phyloP scores from a whole-genome alignment of 2,329 filamentous ascomycete species.

The Trichoderma sp. region DNA sequence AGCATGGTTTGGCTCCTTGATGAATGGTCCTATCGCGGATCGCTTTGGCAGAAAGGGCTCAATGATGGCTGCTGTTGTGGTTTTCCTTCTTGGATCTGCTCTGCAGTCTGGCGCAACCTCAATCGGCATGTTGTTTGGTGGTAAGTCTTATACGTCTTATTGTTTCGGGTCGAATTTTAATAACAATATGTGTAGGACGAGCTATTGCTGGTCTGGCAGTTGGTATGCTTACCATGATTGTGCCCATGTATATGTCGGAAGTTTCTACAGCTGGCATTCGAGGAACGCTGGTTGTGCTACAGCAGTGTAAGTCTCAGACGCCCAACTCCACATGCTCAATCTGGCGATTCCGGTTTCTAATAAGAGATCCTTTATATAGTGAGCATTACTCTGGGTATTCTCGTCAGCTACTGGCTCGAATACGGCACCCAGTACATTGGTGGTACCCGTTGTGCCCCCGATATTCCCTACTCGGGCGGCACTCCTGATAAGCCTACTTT shows the following conservation, averaged over 20 bases:
- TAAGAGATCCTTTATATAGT: conserved; percentile 16
- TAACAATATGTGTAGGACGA: conserved; percentile 32
- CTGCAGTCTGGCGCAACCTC: conserved; percentile 44
- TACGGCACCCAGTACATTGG: conserved; percentile 43
- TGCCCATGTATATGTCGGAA: conserved; percentile 48
- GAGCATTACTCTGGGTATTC: conserved; percentile 43
- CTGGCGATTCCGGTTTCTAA: neutral
- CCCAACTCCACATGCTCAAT: neutral
- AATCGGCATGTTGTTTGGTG: conserved; percentile 41
- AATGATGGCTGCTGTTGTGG: conserved; percentile 36
- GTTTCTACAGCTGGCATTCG: conserved; percentile 49
- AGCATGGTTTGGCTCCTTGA: conserved; percentile 49
- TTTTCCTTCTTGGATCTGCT: conserved; percentile 43
- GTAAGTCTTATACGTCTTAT: conserved; percentile 21
- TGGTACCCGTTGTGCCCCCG: conserved; percentile 46
- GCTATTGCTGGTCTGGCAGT: conserved; percentile 45
- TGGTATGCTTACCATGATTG: conserved; percentile 40
- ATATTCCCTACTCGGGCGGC: conserved; percentile 46
- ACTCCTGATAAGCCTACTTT: conserved; percentile 39
- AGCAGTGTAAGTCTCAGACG: conserved; percentile 32
- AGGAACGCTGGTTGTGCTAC: conserved; percentile 46
- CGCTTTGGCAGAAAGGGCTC: conserved; percentile 35
- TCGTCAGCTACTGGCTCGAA: conserved; percentile 44
- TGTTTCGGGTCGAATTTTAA: neutral
- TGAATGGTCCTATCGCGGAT: conserved; percentile 41